Percentiles rank a stretch among this genome's conserved stretches.
phyloP scores from a whole-genome alignment of 805 yeast genomes.

The Starmera pachycereana region DNA sequence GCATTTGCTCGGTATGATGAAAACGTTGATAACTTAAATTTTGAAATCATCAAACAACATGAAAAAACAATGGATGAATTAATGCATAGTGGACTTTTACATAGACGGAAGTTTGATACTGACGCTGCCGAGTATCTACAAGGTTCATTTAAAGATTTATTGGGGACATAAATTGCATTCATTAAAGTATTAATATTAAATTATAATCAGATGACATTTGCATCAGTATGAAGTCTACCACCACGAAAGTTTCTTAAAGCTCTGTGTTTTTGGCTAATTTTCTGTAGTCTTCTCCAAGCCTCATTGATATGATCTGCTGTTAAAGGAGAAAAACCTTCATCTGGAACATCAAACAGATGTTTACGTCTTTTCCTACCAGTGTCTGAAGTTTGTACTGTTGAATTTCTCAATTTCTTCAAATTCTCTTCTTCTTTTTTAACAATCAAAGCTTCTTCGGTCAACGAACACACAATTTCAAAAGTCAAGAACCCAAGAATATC shows the following conservation, averaged over 20 bases:
- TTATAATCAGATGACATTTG: slow-evolving; percentile 21
- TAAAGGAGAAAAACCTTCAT: slow-evolving; percentile 69
- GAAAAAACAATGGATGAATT: background rate
- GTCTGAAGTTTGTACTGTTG: slow-evolving; percentile 15
- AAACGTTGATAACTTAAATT: slow-evolving; percentile 1
- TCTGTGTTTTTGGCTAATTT: slow-evolving; percentile 41
- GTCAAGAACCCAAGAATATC: slow-evolving; percentile 93
- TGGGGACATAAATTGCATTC: too few relatives aligned
- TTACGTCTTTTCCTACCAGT: slow-evolving; percentile 38
- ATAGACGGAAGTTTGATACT: too few relatives aligned
- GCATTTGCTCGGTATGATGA: slow-evolving; percentile 13
- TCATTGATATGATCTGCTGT: slow-evolving; percentile 75
- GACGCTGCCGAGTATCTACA: too few relatives aligned
- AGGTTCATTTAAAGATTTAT: too few relatives aligned
- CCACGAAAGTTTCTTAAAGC: slow-evolving; percentile 64
- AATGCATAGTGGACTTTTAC: too few relatives aligned
- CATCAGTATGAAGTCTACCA: slow-evolving; percentile 23
- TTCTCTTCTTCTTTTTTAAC: slow-evolving; percentile 63
- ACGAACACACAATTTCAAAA: slow-evolving; percentile 89
- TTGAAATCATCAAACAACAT: slow-evolving; percentile 1
- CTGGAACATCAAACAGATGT: slow-evolving; percentile 79
- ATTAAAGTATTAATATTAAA: too few relatives aligned
- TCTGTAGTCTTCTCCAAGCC: slow-evolving; percentile 79
- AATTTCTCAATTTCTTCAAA: slow-evolving; percentile 22
- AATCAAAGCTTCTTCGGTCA: slow-evolving; percentile 84